Evolutionary conservation across 441 rosid genomes (phyloP).

Genomic region (Adansonia madagascariensis): DNA sequence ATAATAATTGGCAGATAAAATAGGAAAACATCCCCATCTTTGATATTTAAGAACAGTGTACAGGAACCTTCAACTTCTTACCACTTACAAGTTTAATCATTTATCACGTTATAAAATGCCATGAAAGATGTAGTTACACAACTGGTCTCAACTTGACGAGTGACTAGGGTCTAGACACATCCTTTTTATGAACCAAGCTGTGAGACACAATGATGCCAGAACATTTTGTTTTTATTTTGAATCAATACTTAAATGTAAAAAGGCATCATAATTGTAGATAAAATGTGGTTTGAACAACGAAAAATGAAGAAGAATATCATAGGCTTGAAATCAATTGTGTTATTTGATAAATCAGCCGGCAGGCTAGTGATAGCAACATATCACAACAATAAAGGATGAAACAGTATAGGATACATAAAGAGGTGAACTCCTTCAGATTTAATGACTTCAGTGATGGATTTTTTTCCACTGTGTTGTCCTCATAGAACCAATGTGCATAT

Average conservation of each 20-base stretch:
- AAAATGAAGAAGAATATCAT: background rate
- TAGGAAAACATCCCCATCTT: background rate
- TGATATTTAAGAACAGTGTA: background rate
- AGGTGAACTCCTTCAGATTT: constrained; percentile 85
- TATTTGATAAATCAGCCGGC: constrained; percentile 18
- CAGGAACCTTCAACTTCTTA: background rate
- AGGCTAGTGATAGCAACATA: background rate
- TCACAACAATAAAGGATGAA: constrained; percentile 4
- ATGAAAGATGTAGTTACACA: background rate
- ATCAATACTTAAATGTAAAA: background rate
- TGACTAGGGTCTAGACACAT: background rate
- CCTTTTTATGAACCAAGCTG: background rate
- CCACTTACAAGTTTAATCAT: background rate
- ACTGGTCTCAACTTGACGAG: background rate
- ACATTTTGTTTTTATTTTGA: background rate
- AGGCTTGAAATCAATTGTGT: background rate
- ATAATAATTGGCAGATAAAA: background rate
- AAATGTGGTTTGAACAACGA: background rate
- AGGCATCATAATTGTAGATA: background rate
- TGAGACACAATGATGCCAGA: background rate
- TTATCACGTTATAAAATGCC: background rate
- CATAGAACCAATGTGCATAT: constrained; percentile 95
- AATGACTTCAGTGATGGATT: constrained; percentile 88
- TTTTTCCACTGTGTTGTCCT: constrained; percentile 91
- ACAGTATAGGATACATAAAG: constrained; percentile 68